Evolutionary conservation across 192 early-diverging fungal genomes (phyloP).

Genomic region (Neocallimastix lanati): DNA sequence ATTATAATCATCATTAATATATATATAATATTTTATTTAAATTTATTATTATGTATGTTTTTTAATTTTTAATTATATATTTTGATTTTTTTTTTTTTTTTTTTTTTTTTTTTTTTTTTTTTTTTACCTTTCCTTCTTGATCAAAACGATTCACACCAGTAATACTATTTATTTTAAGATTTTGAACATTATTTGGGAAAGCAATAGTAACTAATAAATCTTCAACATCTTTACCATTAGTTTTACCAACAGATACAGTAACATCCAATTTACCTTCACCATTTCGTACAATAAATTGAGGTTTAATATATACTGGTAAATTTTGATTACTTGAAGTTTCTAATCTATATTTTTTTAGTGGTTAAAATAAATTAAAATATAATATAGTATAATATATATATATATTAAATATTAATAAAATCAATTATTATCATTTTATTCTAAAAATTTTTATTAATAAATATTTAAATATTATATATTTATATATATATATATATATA

Average conservation of each 20-base stretch:
- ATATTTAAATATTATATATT: too few relatives aligned
- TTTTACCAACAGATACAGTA: neutral
- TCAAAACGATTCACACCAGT: neutral
- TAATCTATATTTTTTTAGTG: neutral
- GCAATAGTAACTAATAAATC: neutral
- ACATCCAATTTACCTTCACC: neutral
- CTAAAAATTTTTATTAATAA: too few relatives aligned
- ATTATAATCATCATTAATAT: too few relatives aligned
- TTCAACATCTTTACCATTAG: neutral
- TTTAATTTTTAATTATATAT: neutral
- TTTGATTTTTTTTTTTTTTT: too few relatives aligned
- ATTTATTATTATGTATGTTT: too few relatives aligned
- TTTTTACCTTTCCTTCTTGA: neutral
- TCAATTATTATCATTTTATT: too few relatives aligned
- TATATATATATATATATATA: too few relatives aligned
- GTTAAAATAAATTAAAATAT: too few relatives aligned
- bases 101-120: too few relatives aligned
- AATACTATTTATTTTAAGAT: neutral
- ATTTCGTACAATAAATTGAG: neutral
- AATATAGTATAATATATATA: too few relatives aligned
- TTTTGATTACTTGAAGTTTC: neutral
- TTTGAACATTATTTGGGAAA: neutral
- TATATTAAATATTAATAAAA: too few relatives aligned
- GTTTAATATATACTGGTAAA: neutral
- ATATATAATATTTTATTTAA: too few relatives aligned